Evolutionary conservation across 352 stramenopile species (phyloP).

Genomic region (Phytophthora kernoviae): DNA sequence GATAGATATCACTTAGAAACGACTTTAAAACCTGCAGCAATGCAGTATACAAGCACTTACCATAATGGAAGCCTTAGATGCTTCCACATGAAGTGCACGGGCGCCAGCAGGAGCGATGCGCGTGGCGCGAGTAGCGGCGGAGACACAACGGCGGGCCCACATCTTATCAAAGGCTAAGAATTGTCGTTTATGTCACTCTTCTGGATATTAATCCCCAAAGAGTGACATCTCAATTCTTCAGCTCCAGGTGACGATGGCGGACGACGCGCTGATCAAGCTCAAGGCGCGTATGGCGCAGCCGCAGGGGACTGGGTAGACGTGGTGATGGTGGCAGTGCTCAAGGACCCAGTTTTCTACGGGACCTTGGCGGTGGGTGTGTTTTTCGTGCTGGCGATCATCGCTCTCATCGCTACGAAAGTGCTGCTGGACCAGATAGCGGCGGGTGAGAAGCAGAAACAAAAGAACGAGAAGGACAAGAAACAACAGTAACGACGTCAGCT

Average conservation of each 20-base stretch:
- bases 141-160: conserved; percentile 25
- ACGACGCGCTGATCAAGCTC: conserved; percentile 36
- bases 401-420: conserved; percentile 62
- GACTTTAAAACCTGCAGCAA: background rate
- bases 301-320: conserved; percentile 67
- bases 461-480: conserved; percentile 22
- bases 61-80: conserved; percentile 59
- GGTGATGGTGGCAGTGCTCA: conserved; percentile 61
- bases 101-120: conserved; percentile 16
- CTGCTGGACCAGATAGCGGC: conserved; percentile 62
- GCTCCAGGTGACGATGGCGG: conserved; percentile 11
- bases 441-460: conserved; percentile 43
- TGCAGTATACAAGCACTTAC: conserved; percentile 25
- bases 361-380: conserved; percentile 45
- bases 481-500: conserved; percentile 19
- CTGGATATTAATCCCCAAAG: too few species aligned
- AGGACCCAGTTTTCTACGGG: conserved; percentile 71
- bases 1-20: too few species aligned
- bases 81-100: conserved; percentile 66
- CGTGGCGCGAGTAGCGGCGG: conserved; percentile 11
- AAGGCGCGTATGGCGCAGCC: conserved; percentile 53
- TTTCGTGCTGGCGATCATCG: conserved; percentile 50
- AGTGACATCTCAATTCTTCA: conserved; percentile 1
- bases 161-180: conserved; percentile 8
- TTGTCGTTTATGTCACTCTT: too few species aligned